phyloP scores from a whole-genome alignment of 2,329 filamentous ascomycete genomes.

The Botrytis pseudocinerea region DNA sequence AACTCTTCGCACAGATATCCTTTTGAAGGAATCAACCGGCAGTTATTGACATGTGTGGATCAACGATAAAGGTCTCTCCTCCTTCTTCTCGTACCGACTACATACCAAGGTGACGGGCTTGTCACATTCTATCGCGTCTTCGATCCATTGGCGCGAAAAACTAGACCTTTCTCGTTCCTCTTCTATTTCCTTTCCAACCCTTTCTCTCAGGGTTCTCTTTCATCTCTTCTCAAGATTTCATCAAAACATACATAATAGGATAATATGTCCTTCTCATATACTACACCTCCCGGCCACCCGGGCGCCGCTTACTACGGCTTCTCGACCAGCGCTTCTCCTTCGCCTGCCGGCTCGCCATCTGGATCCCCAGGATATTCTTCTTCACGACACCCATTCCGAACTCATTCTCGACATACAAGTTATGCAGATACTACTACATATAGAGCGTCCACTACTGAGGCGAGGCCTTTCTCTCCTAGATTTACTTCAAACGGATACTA shows the following conservation, averaged over 20 bases:
- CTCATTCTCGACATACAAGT: slow-evolving; percentile 40
- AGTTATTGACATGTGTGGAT: slow-evolving; percentile 43
- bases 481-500: slow-evolving; percentile 43
- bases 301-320: slow-evolving; percentile 37
- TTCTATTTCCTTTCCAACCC: slow-evolving; percentile 27
- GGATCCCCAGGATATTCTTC: slow-evolving; percentile 17
- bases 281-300: slow-evolving; percentile 36
- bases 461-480: slow-evolving; percentile 40
- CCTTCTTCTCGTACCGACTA: slow-evolving; percentile 43
- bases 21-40: slow-evolving; percentile 33
- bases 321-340: slow-evolving; percentile 40
- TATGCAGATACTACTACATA: slow-evolving; percentile 36
- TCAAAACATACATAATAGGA: slow-evolving; percentile 36
- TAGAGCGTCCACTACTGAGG: slow-evolving; percentile 32
- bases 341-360: slow-evolving; percentile 40
- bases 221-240: slow-evolving; percentile 12
- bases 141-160: slow-evolving; percentile 22
- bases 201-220: slow-evolving; percentile 30
- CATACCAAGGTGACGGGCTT: slow-evolving; percentile 43
- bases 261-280: slow-evolving; percentile 40
- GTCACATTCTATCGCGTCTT: slow-evolving; percentile 39
- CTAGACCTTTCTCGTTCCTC: slow-evolving; percentile 13
- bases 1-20: slow-evolving; percentile 28
- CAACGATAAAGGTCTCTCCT: slow-evolving; percentile 41
- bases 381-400: slow-evolving; percentile 39